phyloP scores from a whole-genome alignment of 768 basidiomycete genomes.

The Dacryopinax spathularia region DNA sequence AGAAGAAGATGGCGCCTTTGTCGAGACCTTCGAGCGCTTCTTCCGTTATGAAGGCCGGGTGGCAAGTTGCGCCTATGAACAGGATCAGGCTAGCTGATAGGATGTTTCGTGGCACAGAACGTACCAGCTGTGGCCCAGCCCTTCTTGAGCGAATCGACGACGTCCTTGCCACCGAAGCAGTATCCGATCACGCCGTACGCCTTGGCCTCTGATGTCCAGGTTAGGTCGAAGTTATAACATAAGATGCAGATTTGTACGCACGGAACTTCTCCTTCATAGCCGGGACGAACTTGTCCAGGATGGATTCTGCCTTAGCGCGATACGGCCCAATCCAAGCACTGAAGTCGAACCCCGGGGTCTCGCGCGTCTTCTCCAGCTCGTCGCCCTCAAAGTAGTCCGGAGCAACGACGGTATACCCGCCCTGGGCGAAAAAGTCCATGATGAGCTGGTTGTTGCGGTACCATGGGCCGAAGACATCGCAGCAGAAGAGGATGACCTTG shows the following conservation, averaged over 20 bases:
- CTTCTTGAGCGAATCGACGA: slow-evolving; percentile 12
- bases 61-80: slow-evolving; percentile 14
- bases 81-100: not conserved
- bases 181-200: slow-evolving; percentile 11
- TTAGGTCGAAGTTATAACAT: not conserved
- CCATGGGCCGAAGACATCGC: slow-evolving; percentile 48
- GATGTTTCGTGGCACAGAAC: not conserved
- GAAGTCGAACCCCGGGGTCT: slow-evolving; percentile 28
- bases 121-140: not conserved
- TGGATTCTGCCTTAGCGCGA: slow-evolving; percentile 27
- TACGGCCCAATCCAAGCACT: slow-evolving; percentile 31
- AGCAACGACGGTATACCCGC: slow-evolving; percentile 46
- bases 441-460: slow-evolving; percentile 44
- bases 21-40: slow-evolving; percentile 3
- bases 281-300: slow-evolving; percentile 39
- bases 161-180: slow-evolving; percentile 19
- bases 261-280: slow-evolving; percentile 39
- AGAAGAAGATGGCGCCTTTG: slow-evolving; percentile 16
- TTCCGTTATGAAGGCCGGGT: slow-evolving; percentile 17
- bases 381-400: slow-evolving; percentile 54
- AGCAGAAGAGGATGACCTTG: slow-evolving; percentile 42
- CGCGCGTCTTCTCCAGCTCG: slow-evolving; percentile 29
- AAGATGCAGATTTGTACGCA: slow-evolving; percentile 10
- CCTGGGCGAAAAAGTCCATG: slow-evolving; percentile 45
- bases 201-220: slow-evolving; percentile 5